A percentile compares a stretch with the other conserved stretches of the same genome.
These are phyloP conservation scores for Chalaropsis ovoidea DNA, from an alignment of 2,329 filamentous ascomycete species.

Conservation along the genomic window DNA sequence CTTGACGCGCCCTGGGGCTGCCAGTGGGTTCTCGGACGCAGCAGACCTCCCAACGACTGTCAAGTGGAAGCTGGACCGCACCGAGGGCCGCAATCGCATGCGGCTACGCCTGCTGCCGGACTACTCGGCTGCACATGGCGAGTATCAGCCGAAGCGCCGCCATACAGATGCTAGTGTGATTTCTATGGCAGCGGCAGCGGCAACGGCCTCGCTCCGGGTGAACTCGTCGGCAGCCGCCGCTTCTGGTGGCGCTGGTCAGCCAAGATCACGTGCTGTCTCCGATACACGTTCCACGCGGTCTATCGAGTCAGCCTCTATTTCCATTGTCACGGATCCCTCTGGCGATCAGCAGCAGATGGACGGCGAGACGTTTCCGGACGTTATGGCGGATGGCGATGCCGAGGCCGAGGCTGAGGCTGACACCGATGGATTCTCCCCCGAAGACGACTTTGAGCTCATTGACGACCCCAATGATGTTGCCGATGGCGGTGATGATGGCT, in stretches of 20 bases:
- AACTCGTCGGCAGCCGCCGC: constrained; percentile 28
- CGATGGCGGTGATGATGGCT: constrained; percentile 56
- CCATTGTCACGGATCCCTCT: constrained; percentile 21
- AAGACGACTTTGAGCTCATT: constrained; percentile 93
- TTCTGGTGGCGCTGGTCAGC: constrained; percentile 16
- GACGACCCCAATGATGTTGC: constrained; percentile 81
- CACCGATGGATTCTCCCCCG: constrained; percentile 35
- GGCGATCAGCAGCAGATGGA: constrained; percentile 20
- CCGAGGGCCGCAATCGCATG: constrained; percentile 92
- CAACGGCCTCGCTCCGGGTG: constrained; percentile 33
- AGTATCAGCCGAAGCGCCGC: constrained; percentile 77
- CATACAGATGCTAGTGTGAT: constrained; percentile 35
- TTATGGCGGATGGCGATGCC: not conserved
- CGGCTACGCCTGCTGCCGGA: constrained; percentile 78
- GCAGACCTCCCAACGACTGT: constrained; percentile 47
- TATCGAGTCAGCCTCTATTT: constrained; percentile 21
- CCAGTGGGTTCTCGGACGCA: constrained; percentile 36
- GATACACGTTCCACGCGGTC: constrained; percentile 23
- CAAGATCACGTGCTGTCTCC: constrained; percentile 20
- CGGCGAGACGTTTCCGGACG: constrained; percentile 16
- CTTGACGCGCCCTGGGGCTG: constrained; percentile 64
- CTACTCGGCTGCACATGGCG: constrained; percentile 53
- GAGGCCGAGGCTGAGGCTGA: constrained; percentile 2
- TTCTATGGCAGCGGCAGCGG: constrained; percentile 13
- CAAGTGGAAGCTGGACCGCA: constrained; percentile 91